These are phyloP conservation scores for Metschnikowia colocasiae DNA, from an alignment of 805 yeast genomes.

Conservation along the genomic window DNA sequence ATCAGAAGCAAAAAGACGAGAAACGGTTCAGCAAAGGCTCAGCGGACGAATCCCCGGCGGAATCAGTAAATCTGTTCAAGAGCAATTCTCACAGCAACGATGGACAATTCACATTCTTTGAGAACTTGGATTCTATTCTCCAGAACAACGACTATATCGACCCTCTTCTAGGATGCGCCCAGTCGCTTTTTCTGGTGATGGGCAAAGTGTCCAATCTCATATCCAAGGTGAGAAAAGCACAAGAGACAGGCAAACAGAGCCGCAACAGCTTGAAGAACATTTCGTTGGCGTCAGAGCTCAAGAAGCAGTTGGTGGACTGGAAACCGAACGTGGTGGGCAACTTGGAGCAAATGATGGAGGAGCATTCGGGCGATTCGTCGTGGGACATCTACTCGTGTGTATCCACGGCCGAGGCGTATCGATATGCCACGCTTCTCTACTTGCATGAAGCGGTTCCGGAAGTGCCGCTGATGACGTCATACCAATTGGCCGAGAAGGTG, in stretches of 20 bases:
- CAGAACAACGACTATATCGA: constrained; percentile 46
- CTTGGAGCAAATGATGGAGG: constrained; percentile 32
- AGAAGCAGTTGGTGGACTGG: constrained; percentile 54
- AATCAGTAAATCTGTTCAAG: constrained; percentile 24
- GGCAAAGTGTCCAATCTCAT: constrained; percentile 60
- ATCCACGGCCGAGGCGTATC: constrained; percentile 68
- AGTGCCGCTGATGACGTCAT: constrained; percentile 52
- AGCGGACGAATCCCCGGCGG: constrained; percentile 15
- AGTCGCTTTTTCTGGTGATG: constrained; percentile 58
- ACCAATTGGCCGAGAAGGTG: constrained; percentile 56
- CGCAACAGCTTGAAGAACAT: constrained; percentile 46
- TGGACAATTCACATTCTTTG: constrained; percentile 30
- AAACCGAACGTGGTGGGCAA: constrained; percentile 43
- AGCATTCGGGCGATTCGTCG: constrained; percentile 18
- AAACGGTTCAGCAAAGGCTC: background rate
- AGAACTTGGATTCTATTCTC: constrained; percentile 37
- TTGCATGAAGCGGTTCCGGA: constrained; percentile 72
- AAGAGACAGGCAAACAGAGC: constrained; percentile 18
- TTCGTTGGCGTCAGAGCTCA: constrained; percentile 52
- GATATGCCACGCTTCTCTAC: constrained; percentile 56
- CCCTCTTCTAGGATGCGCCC: constrained; percentile 66
- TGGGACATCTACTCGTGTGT: constrained; percentile 60
- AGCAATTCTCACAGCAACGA: constrained; percentile 1
- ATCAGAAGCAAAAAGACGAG: constrained; percentile 18
- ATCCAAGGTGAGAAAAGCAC: constrained; percentile 41